phyloP scores from a whole-genome alignment of 2,329 filamentous ascomycete genomes.

The Amphichorda felina region DNA sequence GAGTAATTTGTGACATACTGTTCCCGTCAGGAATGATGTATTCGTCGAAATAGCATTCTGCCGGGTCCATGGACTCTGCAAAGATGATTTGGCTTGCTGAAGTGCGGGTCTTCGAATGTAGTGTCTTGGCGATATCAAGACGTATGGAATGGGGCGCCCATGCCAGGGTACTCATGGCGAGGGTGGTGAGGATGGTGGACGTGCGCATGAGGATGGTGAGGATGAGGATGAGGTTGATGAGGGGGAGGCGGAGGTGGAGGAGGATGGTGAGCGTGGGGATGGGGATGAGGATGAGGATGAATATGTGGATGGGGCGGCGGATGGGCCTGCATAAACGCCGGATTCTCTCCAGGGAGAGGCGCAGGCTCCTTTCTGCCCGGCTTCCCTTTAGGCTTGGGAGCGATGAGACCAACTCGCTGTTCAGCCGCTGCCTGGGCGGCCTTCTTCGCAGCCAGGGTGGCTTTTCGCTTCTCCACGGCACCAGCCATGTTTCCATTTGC shows the following conservation, averaged over 20 bases:
- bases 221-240: slow-evolving; percentile 5
- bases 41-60: too few species aligned
- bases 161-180: not conserved
- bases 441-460: slow-evolving; percentile 48
- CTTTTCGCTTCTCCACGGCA: slow-evolving; percentile 49
- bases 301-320: slow-evolving; percentile 5
- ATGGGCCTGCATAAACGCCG: slow-evolving; percentile 5
- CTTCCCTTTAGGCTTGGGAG: slow-evolving; percentile 25
- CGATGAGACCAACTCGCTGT: slow-evolving; percentile 19
- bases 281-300: not conserved
- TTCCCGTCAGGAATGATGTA: too few species aligned
- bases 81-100: too few species aligned
- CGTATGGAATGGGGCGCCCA: not conserved
- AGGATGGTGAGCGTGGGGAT: slow-evolving; percentile 1
- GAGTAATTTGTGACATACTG: too few species aligned
- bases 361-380: slow-evolving; percentile 18
- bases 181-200: not conserved
- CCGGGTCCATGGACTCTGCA: too few species aligned
- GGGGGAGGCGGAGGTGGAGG: slow-evolving; percentile 1
- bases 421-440: slow-evolving; percentile 30
- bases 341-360: slow-evolving; percentile 4
- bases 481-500: slow-evolving; percentile 47
- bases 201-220: slow-evolving; percentile 1
- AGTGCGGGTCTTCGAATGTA: too few species aligned
- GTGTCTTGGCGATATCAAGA: not conserved